phyloP scores from a whole-genome alignment of 345 rosid genomes.

The Mallotus nudiflorus region DNA sequence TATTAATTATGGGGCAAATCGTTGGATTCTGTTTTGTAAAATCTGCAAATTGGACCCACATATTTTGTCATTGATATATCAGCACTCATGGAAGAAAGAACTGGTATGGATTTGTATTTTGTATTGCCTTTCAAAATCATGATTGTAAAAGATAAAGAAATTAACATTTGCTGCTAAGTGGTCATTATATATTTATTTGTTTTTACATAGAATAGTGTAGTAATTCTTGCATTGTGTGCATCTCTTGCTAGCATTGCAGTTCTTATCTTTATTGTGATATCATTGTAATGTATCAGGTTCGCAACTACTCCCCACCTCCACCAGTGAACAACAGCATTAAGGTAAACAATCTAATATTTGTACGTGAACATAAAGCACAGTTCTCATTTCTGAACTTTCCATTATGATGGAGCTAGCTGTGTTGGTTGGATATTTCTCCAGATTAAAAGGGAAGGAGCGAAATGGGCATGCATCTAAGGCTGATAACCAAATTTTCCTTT shows the following conservation, averaged over 20 bases:
- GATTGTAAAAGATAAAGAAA: background rate
- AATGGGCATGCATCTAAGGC: background rate
- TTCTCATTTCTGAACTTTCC: background rate
- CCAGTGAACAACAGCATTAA: conserved; percentile 89
- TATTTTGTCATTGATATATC: background rate
- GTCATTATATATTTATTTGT: background rate
- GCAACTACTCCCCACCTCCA: conserved; percentile 70
- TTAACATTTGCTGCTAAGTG: background rate
- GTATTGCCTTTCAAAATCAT: background rate
- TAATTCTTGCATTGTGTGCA: background rate
- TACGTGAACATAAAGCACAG: conserved; percentile 1
- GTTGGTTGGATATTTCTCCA: background rate
- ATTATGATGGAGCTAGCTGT: background rate
- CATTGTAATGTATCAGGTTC: conserved; percentile 55
- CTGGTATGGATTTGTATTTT: too few relatives aligned
- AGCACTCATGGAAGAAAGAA: background rate
- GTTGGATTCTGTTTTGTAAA: background rate
- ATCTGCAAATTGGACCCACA: background rate
- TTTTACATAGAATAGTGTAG: background rate
- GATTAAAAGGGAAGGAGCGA: background rate
- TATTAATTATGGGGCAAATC: background rate
- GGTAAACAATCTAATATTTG: conserved; percentile 40
- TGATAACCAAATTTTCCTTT: background rate
- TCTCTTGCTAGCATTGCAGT: background rate
- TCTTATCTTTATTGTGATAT: conserved; percentile 14